Evolutionary conservation across 2,329 filamentous ascomycete genomes (phyloP).

Genomic region (Chlorencoelia australis): DNA sequence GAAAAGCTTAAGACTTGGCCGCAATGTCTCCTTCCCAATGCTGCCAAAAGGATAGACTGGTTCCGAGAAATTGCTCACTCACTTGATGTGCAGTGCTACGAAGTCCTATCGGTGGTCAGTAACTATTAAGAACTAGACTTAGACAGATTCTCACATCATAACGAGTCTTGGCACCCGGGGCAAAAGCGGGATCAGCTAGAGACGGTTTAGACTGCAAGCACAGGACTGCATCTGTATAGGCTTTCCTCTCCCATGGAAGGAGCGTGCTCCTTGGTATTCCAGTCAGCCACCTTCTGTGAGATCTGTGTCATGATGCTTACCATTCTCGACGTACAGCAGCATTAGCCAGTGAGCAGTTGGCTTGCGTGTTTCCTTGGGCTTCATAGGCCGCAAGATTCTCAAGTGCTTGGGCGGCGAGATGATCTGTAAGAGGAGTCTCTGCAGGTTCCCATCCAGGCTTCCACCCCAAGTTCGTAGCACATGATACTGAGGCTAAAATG

Average conservation of each 20-base stretch:
- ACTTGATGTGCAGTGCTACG: too few relatives aligned
- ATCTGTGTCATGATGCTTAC: conserved; percentile 16
- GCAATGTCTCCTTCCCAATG: too few relatives aligned
- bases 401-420: conserved; percentile 25
- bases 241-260: conserved; percentile 11
- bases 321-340: conserved; percentile 33
- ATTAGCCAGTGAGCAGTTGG: conserved; percentile 29
- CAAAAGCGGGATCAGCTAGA: conserved; percentile 21
- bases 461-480: background rate
- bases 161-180: conserved; percentile 27
- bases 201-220: conserved; percentile 27
- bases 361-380: conserved; percentile 1
- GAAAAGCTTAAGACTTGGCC: too few relatives aligned
- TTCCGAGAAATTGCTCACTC: too few relatives aligned
- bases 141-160: too few relatives aligned
- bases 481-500: too few relatives aligned
- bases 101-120: too few relatives aligned
- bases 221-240: conserved; percentile 30
- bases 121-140: too few relatives aligned
- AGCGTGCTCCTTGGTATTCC: conserved; percentile 11
- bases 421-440: conserved; percentile 13
- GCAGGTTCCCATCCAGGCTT: background rate
- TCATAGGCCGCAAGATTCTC: conserved; percentile 26
- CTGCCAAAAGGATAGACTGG: too few relatives aligned
- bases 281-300: background rate